These are phyloP conservation scores for Cyphellophora attinorum DNA, from an alignment of 2,329 filamentous ascomycete species.

Conservation along the genomic window DNA sequence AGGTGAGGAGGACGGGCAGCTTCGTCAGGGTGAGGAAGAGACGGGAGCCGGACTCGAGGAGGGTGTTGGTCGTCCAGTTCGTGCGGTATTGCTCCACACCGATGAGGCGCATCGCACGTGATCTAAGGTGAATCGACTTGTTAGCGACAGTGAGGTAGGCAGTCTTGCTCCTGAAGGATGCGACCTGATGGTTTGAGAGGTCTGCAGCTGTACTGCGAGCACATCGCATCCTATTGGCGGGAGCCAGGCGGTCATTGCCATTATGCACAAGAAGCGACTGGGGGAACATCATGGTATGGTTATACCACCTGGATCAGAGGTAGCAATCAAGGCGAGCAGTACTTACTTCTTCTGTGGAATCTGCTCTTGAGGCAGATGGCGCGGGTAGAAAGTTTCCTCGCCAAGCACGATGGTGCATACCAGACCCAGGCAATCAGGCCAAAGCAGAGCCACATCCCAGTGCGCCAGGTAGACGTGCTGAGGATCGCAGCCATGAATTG, in stretches of 20 bases:
- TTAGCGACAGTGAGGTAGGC: too few species aligned
- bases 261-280: too few species aligned
- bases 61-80: conserved; percentile 27
- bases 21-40: conserved; percentile 28
- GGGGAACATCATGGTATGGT: too few species aligned
- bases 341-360: conserved; percentile 16
- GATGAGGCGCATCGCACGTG: conserved; percentile 18
- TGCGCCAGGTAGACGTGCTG: conserved; percentile 26
- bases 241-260: too few species aligned
- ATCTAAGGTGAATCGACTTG: too few species aligned
- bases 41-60: conserved; percentile 31
- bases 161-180: too few species aligned
- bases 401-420: conserved; percentile 17
- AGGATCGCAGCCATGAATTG: conserved; percentile 42
- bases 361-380: conserved; percentile 15
- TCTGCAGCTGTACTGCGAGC: too few species aligned
- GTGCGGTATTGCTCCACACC: conserved; percentile 21
- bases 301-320: too few species aligned
- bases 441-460: conserved; percentile 22
- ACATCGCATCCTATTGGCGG: too few species aligned
- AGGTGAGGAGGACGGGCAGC: conserved; percentile 21
- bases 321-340: too few species aligned
- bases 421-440: conserved; percentile 19
- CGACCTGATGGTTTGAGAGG: too few species aligned
- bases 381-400: conserved; percentile 23